These are phyloP conservation scores for Mortierella sp. DNA, from an alignment of 371 early-diverging fungal species.

Conservation along the genomic window DNA sequence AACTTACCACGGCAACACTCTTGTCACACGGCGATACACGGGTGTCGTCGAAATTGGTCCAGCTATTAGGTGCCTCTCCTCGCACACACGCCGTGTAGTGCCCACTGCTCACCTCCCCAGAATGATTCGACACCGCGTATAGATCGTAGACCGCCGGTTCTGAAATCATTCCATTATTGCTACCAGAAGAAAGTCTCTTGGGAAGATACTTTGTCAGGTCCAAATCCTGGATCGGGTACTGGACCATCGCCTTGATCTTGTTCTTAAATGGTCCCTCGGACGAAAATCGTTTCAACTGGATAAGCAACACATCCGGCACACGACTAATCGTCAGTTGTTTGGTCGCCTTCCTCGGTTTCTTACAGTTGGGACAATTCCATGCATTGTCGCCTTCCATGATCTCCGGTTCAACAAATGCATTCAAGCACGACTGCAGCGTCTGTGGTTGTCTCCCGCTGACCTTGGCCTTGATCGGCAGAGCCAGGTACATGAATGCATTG, in stretches of 20 bases:
- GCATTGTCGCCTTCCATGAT: conserved; percentile 88
- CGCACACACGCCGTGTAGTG: conserved; percentile 96
- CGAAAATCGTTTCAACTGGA: conserved; percentile 96
- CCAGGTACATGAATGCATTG: conserved; percentile 92
- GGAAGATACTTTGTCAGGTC: conserved; percentile 54
- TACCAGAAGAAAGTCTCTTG: conserved; percentile 35
- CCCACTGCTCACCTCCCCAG: conserved; percentile 91
- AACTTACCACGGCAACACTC: conserved; percentile 69
- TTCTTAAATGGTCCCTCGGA: conserved; percentile 92
- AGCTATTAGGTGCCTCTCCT: conserved; percentile 79
- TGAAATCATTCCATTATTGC: background rate
- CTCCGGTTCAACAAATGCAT: conserved; percentile 87
- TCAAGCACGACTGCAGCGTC: conserved; percentile 84
- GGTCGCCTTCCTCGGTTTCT: conserved; percentile 73
- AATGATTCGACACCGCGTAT: conserved; percentile 96
- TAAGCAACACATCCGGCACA: conserved; percentile 88
- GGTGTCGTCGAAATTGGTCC: conserved; percentile 96
- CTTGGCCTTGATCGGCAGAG: conserved; percentile 81
- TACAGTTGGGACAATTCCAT: conserved; percentile 93
- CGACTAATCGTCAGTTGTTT: conserved; percentile 84
- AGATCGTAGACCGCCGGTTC: conserved; percentile 75
- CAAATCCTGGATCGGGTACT: conserved; percentile 80
- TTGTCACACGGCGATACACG: conserved; percentile 77
- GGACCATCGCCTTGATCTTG: conserved; percentile 89
- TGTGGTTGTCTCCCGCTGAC: conserved; percentile 50